phyloP scores from a whole-genome alignment of 139 green algal species.

The Chlamydomonas sp. region DNA sequence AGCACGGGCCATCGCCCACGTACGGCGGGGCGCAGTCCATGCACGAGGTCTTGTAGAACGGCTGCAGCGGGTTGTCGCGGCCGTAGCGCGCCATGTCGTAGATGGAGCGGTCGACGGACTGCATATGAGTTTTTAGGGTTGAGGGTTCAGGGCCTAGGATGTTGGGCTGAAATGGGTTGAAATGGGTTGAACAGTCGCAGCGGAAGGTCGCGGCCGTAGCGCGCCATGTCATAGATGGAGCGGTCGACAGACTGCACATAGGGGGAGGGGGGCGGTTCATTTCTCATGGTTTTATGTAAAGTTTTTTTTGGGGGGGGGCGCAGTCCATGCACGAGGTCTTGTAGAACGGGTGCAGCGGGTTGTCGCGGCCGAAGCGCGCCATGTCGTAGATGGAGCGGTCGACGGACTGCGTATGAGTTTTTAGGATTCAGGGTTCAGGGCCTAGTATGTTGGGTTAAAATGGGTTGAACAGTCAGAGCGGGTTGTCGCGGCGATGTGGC shows the following conservation, averaged over 20 bases:
- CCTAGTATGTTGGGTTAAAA: too few relatives aligned
- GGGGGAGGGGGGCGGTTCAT: too few relatives aligned
- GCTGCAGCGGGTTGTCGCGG: constrained; percentile 23
- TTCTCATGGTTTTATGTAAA: too few relatives aligned
- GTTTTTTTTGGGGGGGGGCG: constrained; percentile 50
- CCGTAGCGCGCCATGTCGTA: constrained; percentile 21
- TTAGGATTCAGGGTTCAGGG: too few relatives aligned
- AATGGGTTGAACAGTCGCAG: constrained; percentile 41
- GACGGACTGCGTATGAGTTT: too few relatives aligned
- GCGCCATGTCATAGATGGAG: constrained; percentile 14
- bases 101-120: constrained; percentile 2
- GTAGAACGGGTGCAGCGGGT: constrained; percentile 37
- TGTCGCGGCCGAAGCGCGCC: constrained; percentile 4
- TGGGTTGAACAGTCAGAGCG: too few relatives aligned
- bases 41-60: constrained; percentile 54
- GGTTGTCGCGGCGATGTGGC: too few relatives aligned
- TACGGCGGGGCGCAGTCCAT: constrained; percentile 56
- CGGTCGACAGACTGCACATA: too few relatives aligned
- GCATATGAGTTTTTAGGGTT: too few relatives aligned
- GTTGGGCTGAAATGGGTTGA: too few relatives aligned
- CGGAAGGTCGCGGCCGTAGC: constrained; percentile 12
- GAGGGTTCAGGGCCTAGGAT: too few relatives aligned
- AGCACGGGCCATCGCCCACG: constrained; percentile 51
- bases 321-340: constrained; percentile 63
- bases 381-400: constrained; percentile 19